Conservation (phyloP, 495 filamentous ascomycete genomes). For the Penicillium pulvis region DNA sequence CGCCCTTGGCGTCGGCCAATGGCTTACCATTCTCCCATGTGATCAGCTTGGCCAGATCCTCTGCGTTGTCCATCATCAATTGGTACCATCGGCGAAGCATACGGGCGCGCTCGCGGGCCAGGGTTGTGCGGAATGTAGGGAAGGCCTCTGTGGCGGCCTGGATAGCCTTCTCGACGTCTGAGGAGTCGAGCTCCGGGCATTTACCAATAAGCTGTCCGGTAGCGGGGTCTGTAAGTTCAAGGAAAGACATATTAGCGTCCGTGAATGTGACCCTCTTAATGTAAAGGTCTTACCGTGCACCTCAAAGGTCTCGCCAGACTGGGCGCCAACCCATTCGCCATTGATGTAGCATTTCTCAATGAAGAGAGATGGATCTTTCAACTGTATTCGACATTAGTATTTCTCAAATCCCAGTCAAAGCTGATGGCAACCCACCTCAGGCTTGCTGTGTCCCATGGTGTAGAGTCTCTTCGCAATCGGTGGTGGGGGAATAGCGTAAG, state of each 20-base stretch:
- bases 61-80: constrained; percentile 80
- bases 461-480: constrained; percentile 41
- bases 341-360: constrained; percentile 84
- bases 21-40: constrained; percentile 84
- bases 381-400: constrained; percentile 40
- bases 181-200: constrained; percentile 75
- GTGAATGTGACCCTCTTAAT: not conserved
- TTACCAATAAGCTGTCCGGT: constrained; percentile 78
- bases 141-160: constrained; percentile 74
- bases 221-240: constrained; percentile 64
- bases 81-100: constrained; percentile 91
- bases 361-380: constrained; percentile 81
- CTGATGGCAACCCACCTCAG: constrained; percentile 33
- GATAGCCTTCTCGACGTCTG: constrained; percentile 79
- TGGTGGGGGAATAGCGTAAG: constrained; percentile 39
- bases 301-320: constrained; percentile 78
- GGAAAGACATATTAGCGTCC: constrained; percentile 4
- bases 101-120: constrained; percentile 78
- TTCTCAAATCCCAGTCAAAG: constrained; percentile 1
- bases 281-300: constrained; percentile 64
- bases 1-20: constrained; percentile 66
- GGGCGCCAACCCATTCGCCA: constrained; percentile 77
- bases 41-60: constrained; percentile 87
- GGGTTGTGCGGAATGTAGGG: constrained; percentile 69
- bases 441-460: constrained; percentile 45